Percentiles rank a stretch among this genome's conserved stretches.
These are phyloP conservation scores for Cystobasidium ongulense DNA, from an alignment of 768 basidiomycete genomes.

Conservation along the genomic window DNA sequence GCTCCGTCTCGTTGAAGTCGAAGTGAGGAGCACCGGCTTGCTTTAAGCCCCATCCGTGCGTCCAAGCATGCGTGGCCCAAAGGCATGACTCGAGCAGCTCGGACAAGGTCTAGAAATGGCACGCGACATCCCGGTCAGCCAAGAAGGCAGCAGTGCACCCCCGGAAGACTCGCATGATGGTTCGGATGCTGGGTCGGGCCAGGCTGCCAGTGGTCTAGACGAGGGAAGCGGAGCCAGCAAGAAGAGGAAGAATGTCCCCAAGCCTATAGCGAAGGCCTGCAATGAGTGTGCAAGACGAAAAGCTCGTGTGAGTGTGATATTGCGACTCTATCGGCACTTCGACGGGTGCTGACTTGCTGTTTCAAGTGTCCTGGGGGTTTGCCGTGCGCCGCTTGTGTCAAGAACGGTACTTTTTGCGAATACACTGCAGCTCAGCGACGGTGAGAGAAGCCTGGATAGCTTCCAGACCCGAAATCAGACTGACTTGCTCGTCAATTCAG, in stretches of 20 bases:
- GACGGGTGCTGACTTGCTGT: background rate
- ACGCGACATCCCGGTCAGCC: background rate
- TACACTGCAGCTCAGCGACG: background rate
- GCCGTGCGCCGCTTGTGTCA: background rate
- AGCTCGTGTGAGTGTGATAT: background rate
- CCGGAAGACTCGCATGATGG: background rate
- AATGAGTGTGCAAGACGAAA: slow-evolving; percentile 2
- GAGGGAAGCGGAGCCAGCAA: background rate
- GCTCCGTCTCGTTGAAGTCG: too few relatives aligned
- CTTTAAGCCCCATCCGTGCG: too few relatives aligned
- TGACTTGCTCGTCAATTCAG: background rate
- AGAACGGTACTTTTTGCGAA: background rate
- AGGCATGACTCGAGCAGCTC: background rate
- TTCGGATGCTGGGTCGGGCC: background rate
- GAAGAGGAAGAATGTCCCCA: background rate
- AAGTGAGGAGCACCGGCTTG: too few relatives aligned
- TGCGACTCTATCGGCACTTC: background rate
- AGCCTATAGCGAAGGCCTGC: background rate
- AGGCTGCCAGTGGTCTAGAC: background rate
- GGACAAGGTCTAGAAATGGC: background rate
- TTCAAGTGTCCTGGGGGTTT: background rate
- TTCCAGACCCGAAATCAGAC: background rate
- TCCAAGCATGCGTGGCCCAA: too few relatives aligned
- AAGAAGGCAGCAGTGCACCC: background rate
- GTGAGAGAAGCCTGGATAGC: background rate